Percentiles rank a stretch among this genome's conserved stretches.
Conservation (phyloP, 768 basidiomycete species). For the Kwoniella botswanensis region DNA sequence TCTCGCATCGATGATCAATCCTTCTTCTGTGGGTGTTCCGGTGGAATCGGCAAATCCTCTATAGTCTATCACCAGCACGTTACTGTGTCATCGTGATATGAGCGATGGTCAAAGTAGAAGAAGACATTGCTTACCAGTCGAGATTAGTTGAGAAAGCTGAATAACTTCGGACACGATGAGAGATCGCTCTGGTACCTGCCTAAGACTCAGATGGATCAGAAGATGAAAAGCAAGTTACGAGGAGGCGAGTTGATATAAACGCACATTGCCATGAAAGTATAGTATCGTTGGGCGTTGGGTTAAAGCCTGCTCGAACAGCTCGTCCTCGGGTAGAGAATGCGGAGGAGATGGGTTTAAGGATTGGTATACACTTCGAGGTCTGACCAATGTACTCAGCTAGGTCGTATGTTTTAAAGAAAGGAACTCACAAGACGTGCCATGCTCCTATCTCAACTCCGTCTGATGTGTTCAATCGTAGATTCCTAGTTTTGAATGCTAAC, state of each 20-base stretch:
- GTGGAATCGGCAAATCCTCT: slow-evolving; percentile 88
- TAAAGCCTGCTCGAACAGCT: slow-evolving; percentile 66
- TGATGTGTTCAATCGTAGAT: slow-evolving; percentile 70
- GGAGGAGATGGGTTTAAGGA: slow-evolving; percentile 51
- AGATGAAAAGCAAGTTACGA: neutral
- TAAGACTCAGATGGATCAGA: neutral
- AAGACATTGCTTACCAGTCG: slow-evolving; percentile 36
- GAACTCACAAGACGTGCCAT: slow-evolving; percentile 53
- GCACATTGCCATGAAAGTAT: slow-evolving; percentile 84
- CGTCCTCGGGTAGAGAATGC: slow-evolving; percentile 57
- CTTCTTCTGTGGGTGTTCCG: slow-evolving; percentile 75
- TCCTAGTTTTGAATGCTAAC: slow-evolving; percentile 76
- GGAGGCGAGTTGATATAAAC: slow-evolving; percentile 1
- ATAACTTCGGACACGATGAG: slow-evolving; percentile 73
- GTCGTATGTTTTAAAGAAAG: slow-evolving; percentile 25
- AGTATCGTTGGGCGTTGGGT: slow-evolving; percentile 72
- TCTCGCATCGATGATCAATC: slow-evolving; percentile 71
- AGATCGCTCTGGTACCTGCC: slow-evolving; percentile 74
- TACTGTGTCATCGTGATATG: slow-evolving; percentile 59
- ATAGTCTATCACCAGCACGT: slow-evolving; percentile 87
- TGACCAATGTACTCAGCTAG: neutral
- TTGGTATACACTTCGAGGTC: slow-evolving; percentile 51
- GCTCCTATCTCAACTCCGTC: slow-evolving; percentile 78
- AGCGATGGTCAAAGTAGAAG: neutral
- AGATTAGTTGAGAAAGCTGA: slow-evolving; percentile 64